Percentiles rank a stretch among this genome's conserved stretches.
These are phyloP conservation scores for Coniochaeta sp. DNA, from an alignment of 2,329 filamentous ascomycete species.

Conservation along the genomic window DNA sequence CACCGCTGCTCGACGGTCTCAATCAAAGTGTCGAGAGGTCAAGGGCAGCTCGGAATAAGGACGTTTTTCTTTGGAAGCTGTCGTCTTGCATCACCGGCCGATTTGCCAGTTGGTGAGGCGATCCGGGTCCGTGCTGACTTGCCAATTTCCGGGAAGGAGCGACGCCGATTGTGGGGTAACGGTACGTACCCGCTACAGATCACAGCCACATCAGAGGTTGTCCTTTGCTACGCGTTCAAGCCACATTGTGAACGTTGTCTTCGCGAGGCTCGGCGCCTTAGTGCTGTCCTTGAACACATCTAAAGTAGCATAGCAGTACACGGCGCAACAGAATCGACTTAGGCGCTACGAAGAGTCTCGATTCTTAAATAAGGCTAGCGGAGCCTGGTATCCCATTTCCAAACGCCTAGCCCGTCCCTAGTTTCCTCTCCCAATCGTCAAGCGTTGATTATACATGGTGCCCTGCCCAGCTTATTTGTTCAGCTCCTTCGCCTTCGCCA, in stretches of 20 bases:
- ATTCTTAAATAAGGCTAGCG: no score
- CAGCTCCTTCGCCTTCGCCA: conserved; percentile 56
- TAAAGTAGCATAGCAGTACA: no score
- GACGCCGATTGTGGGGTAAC: neutral
- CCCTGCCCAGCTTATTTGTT: conserved; percentile 41
- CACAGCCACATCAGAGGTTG: neutral
- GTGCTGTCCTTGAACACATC: neutral
- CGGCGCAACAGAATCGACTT: neutral
- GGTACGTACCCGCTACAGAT: neutral
- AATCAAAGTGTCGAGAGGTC: neutral
- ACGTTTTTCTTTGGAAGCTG: neutral
- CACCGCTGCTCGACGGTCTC: neutral
- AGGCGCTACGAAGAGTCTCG: no score
- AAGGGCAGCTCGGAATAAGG: neutral
- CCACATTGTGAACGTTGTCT: neutral
- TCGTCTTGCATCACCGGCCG: neutral
- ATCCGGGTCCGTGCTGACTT: neutral
- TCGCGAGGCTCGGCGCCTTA: neutral
- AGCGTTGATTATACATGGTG: neutral
- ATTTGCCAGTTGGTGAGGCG: neutral
- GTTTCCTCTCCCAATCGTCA: neutral
- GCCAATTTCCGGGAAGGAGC: neutral
- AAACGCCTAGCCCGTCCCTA: neutral
- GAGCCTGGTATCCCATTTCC: neutral
- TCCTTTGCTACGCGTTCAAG: neutral